phyloP scores from a whole-genome alignment of 78 protist genomes.

The Acrasis kona region DNA sequence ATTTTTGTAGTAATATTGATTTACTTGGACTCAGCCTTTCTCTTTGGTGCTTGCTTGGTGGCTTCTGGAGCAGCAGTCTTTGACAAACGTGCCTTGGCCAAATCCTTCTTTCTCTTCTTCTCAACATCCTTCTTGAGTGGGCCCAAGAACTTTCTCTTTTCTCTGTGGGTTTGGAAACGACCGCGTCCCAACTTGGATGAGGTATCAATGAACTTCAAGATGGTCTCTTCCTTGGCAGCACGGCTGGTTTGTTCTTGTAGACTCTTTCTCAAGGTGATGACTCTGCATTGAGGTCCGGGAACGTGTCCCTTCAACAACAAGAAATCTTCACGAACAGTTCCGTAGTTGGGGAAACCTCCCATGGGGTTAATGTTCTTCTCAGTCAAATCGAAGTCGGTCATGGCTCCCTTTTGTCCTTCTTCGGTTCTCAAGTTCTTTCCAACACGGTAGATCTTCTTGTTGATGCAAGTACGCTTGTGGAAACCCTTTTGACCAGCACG shows the following conservation, averaged over 20 bases:
- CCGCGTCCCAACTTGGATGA: conserved; percentile 99
- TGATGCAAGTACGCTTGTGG: conserved; percentile 97
- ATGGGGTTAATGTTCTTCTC: conserved; percentile 98
- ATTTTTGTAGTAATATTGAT: no score
- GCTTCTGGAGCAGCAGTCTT: no score
- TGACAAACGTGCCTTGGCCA: no score
- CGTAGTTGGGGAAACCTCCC: conserved; percentile 99
- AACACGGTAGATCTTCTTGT: conserved; percentile 99
- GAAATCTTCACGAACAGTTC: conserved; percentile 88
- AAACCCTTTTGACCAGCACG: conserved; percentile 99
- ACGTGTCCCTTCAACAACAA: conserved; percentile 87
- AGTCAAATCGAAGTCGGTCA: conserved; percentile 96
- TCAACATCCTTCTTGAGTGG: conserved; percentile 46
- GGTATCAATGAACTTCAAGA: conserved; percentile 99
- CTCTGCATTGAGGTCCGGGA: conserved; percentile 92
- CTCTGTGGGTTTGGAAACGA: conserved; percentile 96
- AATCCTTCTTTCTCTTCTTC: background rate
- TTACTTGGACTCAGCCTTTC: no score
- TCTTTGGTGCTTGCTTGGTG: no score
- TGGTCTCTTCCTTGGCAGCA: conserved; percentile 73
- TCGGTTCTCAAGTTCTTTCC: conserved; percentile 42
- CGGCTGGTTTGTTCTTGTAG: conserved; percentile 19
- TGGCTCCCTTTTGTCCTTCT: conserved; percentile 66
- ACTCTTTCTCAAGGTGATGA: conserved; percentile 69
- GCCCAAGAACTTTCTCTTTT: conserved; percentile 86